Evolutionary conservation across 305 asterid genomes (phyloP).

Genomic region (Fraxinus latifolia): DNA sequence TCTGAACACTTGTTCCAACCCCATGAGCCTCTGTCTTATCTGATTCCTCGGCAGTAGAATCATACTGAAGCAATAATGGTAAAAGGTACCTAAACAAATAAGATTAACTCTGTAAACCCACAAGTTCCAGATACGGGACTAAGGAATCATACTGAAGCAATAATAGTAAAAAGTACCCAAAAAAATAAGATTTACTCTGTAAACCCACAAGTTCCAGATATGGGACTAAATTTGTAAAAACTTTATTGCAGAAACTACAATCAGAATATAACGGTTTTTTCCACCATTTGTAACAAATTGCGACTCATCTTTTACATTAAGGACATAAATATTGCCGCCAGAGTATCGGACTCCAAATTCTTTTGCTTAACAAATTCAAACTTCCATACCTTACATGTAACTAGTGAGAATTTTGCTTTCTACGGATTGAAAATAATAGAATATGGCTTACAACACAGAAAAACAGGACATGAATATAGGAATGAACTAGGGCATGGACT

Average conservation of each 20-base stretch:
- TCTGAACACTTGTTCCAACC: slow-evolving; percentile 94
- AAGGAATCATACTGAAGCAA: background rate
- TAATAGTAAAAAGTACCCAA: background rate
- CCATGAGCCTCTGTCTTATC: slow-evolving; percentile 80
- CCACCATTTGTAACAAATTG: background rate
- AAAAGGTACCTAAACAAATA: slow-evolving; percentile 73
- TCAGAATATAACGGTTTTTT: background rate
- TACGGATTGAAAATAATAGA: slow-evolving; percentile 4
- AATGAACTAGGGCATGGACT: background rate
- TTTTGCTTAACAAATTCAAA: slow-evolving; percentile 4
- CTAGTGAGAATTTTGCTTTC: slow-evolving; percentile 6
- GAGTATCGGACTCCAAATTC: slow-evolving; percentile 7
- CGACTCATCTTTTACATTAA: slow-evolving; percentile 5
- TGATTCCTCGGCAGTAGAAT: slow-evolving; percentile 92
- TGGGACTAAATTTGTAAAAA: slow-evolving; percentile 7
- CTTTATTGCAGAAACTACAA: slow-evolving; percentile 1
- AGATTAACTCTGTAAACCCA: slow-evolving; percentile 19
- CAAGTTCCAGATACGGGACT: slow-evolving; percentile 5
- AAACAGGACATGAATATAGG: background rate
- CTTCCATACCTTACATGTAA: slow-evolving; percentile 13
- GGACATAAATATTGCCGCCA: slow-evolving; percentile 10
- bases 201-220: background rate
- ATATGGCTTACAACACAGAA: background rate
- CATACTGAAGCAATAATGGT: slow-evolving; percentile 90
- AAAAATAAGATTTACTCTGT: background rate